Conservation (phyloP, 306 rosid species). For the Cotoneaster glaucophyllus region DNA sequence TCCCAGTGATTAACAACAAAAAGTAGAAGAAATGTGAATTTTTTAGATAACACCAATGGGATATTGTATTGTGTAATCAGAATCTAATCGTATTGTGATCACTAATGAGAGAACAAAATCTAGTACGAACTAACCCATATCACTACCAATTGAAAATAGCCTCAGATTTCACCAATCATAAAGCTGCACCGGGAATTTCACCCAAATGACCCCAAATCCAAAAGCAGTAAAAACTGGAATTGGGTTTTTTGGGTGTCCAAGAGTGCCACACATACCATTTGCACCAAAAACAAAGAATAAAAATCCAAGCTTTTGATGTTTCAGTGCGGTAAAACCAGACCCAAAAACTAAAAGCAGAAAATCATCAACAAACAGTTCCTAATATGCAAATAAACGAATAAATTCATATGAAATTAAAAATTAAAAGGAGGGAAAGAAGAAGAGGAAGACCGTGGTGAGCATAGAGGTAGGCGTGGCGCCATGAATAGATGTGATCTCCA, state of each 20-base stretch:
- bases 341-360: neutral
- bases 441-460: conserved; percentile 64
- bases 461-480: conserved; percentile 60
- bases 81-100: too few relatives aligned
- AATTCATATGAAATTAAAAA: neutral
- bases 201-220: too few relatives aligned
- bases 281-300: neutral
- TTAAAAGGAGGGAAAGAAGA: neutral
- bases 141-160: too few relatives aligned
- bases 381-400: neutral
- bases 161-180: too few relatives aligned
- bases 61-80: too few relatives aligned
- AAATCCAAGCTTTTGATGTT: neutral
- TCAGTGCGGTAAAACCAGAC: neutral
- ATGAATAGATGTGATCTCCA: conserved; percentile 78
- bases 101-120: too few relatives aligned
- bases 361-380: neutral
- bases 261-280: neutral
- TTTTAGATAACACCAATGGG: too few relatives aligned
- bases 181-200: too few relatives aligned
- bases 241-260: too few relatives aligned
- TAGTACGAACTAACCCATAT: too few relatives aligned
- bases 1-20: neutral
- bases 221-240: too few relatives aligned
- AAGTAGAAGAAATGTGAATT: neutral